Base-by-base conservation (phyloP, 2,329 filamentous ascomycete species). In the Remersonia thermophila region DNA sequence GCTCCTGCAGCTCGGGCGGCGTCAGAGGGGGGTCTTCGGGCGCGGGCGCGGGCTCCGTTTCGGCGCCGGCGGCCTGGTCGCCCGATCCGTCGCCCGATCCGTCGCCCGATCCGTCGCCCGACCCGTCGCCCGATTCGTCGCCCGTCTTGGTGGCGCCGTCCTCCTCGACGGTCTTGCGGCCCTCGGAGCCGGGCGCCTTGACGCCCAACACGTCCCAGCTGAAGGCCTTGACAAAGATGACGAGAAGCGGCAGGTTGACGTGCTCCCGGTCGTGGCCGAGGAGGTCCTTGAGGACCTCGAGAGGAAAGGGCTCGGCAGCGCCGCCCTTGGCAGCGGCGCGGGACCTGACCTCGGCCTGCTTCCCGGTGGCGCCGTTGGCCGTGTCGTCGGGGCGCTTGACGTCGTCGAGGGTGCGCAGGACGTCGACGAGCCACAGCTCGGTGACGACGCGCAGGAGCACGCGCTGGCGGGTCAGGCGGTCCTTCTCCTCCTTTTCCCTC, bases 261-360 rank as follows among this genome's bases (percentile, higher is more conserved):
- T 96, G 91, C 48, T 98, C 89, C 37, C 86, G 77, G 55, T 98
- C 91, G 54, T 96, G 80, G 7, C 87, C 86, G 12, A 98, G 71
- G 46, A 98, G 72, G 55, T 98, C 93, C 61, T 98, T 98, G 28
- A 98, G 65, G n/a, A 96, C 89, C 56, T 98, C 91, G 14, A 98
- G 67, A 3, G 93, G 93, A 48, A 98, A 96, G 0, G 91, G 91
- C 45, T 98, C 91, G 2, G 84, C 73, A 41, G 81, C 77, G 28
- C 71, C 75, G 18, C 71, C 69, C 45, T 76, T 75, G 40, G 76
- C 73, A 35, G 63, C 59, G 16, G 68, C 67, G 27, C 73, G 72
- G 48, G 62, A 66, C 64, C 67, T 82, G 43, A 61, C 58, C 48
- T 71, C 75, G 32, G 64, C 72, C 6, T 68, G 61, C 57, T 87